phyloP scores from a whole-genome alignment of 371 early-diverging fungal genomes.

The Mucor circinelloides region DNA sequence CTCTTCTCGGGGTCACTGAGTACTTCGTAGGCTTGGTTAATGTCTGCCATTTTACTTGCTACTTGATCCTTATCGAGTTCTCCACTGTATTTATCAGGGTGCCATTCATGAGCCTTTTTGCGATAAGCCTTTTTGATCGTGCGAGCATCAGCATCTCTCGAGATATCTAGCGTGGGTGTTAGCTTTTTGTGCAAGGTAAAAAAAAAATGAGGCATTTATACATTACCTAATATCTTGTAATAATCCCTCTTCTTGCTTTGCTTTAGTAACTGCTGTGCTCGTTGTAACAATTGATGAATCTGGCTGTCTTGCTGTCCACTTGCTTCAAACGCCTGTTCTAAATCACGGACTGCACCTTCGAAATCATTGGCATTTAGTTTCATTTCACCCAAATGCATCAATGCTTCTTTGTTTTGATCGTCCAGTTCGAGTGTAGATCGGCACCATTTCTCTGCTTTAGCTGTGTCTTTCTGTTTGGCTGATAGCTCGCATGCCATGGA shows the following conservation, averaged over 20 bases:
- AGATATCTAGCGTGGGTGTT: constrained; percentile 56
- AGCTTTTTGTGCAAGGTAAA: constrained; percentile 29
- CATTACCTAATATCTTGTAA: constrained; percentile 85
- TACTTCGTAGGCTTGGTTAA: constrained; percentile 94
- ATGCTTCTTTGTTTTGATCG: constrained; percentile 63
- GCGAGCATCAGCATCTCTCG: constrained; percentile 70
- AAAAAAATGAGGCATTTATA: constrained; percentile 1
- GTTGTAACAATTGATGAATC: constrained; percentile 58
- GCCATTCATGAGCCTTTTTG: constrained; percentile 85
- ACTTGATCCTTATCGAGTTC: constrained; percentile 79
- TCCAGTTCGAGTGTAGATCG: constrained; percentile 57
- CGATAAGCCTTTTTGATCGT: constrained; percentile 95
- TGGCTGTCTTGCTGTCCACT: constrained; percentile 60
- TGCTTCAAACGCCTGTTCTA: constrained; percentile 70
- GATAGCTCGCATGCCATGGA: constrained; percentile 64
- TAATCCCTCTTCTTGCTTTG: constrained; percentile 84
- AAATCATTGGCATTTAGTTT: constrained; percentile 70
- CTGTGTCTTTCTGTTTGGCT: constrained; percentile 48
- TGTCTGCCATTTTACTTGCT: constrained; percentile 88
- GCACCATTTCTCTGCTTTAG: constrained; percentile 62
- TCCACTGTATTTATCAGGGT: constrained; percentile 90
- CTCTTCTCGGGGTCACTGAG: constrained; percentile 77
- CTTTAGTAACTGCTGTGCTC: constrained; percentile 72
- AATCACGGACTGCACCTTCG: constrained; percentile 74
- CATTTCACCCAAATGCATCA: constrained; percentile 71